A percentile compares a stretch with the other conserved stretches of the same genome.
Evolutionary conservation across 768 basidiomycete genomes (phyloP).

Genomic region (Lentinus tigrinus): DNA sequence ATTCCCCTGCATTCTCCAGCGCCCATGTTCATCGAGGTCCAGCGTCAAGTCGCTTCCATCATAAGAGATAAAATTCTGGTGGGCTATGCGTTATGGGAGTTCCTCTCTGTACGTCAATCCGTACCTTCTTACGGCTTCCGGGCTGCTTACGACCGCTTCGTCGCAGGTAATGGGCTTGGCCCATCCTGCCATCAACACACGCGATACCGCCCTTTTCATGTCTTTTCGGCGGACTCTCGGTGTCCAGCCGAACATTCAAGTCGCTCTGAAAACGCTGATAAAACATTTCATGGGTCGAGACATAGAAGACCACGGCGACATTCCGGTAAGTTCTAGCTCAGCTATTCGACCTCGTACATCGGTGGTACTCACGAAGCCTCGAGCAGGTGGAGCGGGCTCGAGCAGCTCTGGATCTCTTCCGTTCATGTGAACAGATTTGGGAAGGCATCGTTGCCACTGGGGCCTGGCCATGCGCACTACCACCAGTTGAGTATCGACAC

Average conservation of each 20-base stretch:
- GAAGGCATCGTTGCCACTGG: conserved; percentile 44
- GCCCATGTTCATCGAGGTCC: conserved; percentile 49
- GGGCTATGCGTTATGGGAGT: conserved; percentile 56
- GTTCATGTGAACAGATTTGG: conserved; percentile 48
- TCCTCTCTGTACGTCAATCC: conserved; percentile 43
- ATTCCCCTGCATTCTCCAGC: conserved; percentile 30
- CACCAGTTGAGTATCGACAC: conserved; percentile 22
- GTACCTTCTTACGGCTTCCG: neutral
- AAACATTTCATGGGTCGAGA: conserved; percentile 45
- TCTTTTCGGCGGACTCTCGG: conserved; percentile 46
- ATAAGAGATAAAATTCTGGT: conserved; percentile 49
- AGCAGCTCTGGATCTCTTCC: conserved; percentile 52
- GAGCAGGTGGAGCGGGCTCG: conserved; percentile 46
- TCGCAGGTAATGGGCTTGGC: conserved; percentile 48
- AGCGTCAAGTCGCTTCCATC: conserved; percentile 40
- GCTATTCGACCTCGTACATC: neutral
- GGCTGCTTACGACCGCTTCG: conserved; percentile 1
- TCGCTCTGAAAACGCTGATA: conserved; percentile 43
- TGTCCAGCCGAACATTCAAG: conserved; percentile 29
- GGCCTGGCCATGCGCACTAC: conserved; percentile 49
- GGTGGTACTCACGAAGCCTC: conserved; percentile 3
- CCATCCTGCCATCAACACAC: conserved; percentile 50
- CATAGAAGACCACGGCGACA: conserved; percentile 36
- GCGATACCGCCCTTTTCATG: conserved; percentile 54
- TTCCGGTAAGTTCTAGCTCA: conserved; percentile 37